Conservation (phyloP, 2,329 filamentous ascomycete species). For the Aspergillus sp. region DNA sequence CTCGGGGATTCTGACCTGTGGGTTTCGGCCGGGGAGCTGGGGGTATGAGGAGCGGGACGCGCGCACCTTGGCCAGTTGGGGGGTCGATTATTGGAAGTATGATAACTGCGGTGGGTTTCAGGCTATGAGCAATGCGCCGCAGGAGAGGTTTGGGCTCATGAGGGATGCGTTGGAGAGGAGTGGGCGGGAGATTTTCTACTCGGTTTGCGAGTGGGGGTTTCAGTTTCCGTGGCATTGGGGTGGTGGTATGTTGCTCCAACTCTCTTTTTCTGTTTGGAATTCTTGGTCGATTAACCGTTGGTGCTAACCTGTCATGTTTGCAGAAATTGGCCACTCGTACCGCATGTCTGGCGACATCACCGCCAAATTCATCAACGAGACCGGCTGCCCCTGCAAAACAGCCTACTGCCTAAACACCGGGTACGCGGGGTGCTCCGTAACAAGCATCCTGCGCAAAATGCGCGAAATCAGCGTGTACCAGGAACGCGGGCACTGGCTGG, state of each 20-base stretch:
- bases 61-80: slow-evolving; percentile 58
- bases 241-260: slow-evolving; percentile 22
- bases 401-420: slow-evolving; percentile 41
- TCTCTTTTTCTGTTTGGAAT: not conserved
- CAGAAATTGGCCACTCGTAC: slow-evolving; percentile 27
- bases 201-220: slow-evolving; percentile 56
- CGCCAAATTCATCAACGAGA: slow-evolving; percentile 25
- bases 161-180: slow-evolving; percentile 50
- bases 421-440: slow-evolving; percentile 33
- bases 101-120: slow-evolving; percentile 53
- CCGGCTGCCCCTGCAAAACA: slow-evolving; percentile 25
- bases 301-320: not conserved
- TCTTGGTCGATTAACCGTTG: not conserved
- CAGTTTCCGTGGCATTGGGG: slow-evolving; percentile 54
- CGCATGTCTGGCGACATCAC: slow-evolving; percentile 35
- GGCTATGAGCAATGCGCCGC: slow-evolving; percentile 34
- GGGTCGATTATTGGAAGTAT: slow-evolving; percentile 60
- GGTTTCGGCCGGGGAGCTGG: slow-evolving; percentile 50
- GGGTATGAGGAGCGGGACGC: slow-evolving; percentile 62
- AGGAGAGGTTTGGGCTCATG: slow-evolving; percentile 50
- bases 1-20: slow-evolving; percentile 35
- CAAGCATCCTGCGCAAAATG: slow-evolving; percentile 20
- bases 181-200: slow-evolving; percentile 52
- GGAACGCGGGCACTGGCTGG: slow-evolving; percentile 25
- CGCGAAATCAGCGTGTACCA: slow-evolving; percentile 30